Base-by-base conservation (phyloP, 306 rosid species). In the Quercus wislizeni region DNA sequence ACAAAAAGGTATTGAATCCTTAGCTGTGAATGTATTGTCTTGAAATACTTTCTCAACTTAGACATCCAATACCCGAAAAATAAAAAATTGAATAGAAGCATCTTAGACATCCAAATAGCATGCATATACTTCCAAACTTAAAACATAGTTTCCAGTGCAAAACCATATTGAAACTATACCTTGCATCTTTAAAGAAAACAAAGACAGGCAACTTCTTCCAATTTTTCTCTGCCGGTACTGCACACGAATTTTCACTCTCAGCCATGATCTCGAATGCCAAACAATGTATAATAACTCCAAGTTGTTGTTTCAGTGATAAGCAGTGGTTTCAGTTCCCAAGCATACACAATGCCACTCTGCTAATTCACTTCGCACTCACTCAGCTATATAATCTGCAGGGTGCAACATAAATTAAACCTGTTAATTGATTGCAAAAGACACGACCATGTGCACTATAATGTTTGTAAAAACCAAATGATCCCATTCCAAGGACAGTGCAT, bases 131-230 rank as follows among this genome's bases (percentile, higher is more conserved):
- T 51, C 14, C 58, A 72, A 28, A 57, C 17, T 12, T 49, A 49
- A 59, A 76, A 59, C 74, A 25, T 10, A n/a, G 57, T 13, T 4
- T 41, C 21, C 43, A 41, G 55, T 10, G 51, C 33, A 64, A 55
- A 6, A 38, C 54, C 25, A 0, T 15, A 13, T 20, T 31, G 33
- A 76, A 73, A 59, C 28, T 18, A 14, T 87, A 95, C 99, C 98
- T 92, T 85, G 94, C 89, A 78, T 91, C 97, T 85, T 73, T 88
- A 93, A 95, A 92, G 96, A 95, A 92, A 79, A 95, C 96, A 77
- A 88, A 81, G 81, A 90, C 74, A 46, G 98, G 96, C 33, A 90
- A 70, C 65, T 79, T 91, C 65, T 80, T 91, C 92, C 87, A 83
- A 78, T 80, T 84, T 88, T 70, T 85, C 78, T 69, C 81, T 56